phyloP scores from a whole-genome alignment of 2,329 filamentous ascomycete species.

The Pseudogymnoascus pannorum region DNA sequence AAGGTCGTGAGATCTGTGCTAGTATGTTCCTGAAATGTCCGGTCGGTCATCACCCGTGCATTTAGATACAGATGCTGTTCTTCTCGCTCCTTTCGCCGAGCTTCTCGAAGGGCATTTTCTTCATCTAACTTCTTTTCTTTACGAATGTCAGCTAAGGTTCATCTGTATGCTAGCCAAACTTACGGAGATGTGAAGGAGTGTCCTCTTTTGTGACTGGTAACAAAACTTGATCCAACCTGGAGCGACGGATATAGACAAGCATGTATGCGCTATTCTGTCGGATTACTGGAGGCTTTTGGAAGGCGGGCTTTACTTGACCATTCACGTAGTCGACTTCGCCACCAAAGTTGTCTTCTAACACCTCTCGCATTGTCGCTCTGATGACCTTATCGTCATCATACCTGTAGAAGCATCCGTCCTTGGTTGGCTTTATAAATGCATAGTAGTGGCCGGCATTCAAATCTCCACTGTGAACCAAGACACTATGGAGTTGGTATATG shows the following conservation, averaged over 20 bases:
- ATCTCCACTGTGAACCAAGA: conserved; percentile 93
- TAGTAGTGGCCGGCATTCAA: conserved; percentile 98
- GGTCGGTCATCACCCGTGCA: conserved; percentile 72
- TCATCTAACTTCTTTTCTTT: conserved; percentile 69
- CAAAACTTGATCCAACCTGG: conserved; percentile 74
- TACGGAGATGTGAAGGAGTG: conserved; percentile 74
- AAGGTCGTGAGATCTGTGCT: conserved; percentile 75
- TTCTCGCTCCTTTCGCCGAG: conserved; percentile 77
- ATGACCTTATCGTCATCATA: conserved; percentile 97
- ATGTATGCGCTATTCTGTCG: conserved; percentile 88
- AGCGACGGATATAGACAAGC: conserved; percentile 93
- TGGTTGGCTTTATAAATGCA: conserved; percentile 87
- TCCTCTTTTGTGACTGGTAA: conserved; percentile 68
- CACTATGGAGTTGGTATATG: conserved; percentile 87
- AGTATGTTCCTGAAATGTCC: conserved; percentile 72
- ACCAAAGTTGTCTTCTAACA: conserved; percentile 93
- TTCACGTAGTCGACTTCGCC: conserved; percentile 62
- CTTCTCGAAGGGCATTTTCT: conserved; percentile 69
- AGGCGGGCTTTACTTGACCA: conserved; percentile 30
- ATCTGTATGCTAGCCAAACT: conserved; percentile 25
- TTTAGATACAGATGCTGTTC: conserved; percentile 91
- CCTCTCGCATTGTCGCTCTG: conserved; percentile 84
- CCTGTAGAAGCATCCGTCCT: conserved; percentile 91
- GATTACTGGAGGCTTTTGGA: conserved; percentile 50
- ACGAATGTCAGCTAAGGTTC: conserved; percentile 21